Evolutionary conservation across 306 rosid species (phyloP).

Genomic region (Rubus parviflorus): DNA sequence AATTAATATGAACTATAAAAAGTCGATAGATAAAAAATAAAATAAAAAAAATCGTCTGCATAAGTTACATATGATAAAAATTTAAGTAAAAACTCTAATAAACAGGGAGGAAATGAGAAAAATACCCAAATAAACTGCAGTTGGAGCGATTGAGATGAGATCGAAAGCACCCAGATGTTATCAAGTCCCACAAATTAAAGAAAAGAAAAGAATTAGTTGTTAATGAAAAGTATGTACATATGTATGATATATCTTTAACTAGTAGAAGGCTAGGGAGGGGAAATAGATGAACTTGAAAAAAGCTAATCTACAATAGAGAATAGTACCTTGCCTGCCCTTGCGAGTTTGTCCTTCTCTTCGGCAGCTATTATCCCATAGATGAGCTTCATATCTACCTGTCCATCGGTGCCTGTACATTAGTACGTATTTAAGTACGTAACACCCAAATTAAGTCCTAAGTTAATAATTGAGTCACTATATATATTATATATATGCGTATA

Average conservation of each 20-base stretch:
- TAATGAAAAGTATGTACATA: not conserved
- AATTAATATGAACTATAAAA: not conserved
- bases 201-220: constrained; percentile 20
- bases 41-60: not conserved
- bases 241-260: not conserved
- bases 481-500: too few species aligned
- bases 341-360: constrained; percentile 98
- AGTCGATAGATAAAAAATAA: too few species aligned
- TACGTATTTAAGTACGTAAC: not conserved
- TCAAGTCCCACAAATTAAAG: constrained; percentile 4
- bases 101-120: not conserved
- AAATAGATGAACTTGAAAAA: not conserved
- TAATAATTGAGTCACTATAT: not conserved
- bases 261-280: not conserved
- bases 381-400: constrained; percentile 98
- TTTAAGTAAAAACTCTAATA: not conserved
- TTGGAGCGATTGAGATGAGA: constrained; percentile 26
- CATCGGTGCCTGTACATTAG: constrained; percentile 70
- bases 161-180: constrained; percentile 24
- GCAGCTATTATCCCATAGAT: constrained; percentile 92
- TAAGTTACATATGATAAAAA: not conserved
- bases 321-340: constrained; percentile 88
- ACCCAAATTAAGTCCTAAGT: not conserved
- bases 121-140: constrained; percentile 83
- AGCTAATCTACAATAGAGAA: not conserved